Base-by-base conservation (phyloP, 2,329 filamentous ascomycete genomes). In the Hypoxylon sp. region DNA sequence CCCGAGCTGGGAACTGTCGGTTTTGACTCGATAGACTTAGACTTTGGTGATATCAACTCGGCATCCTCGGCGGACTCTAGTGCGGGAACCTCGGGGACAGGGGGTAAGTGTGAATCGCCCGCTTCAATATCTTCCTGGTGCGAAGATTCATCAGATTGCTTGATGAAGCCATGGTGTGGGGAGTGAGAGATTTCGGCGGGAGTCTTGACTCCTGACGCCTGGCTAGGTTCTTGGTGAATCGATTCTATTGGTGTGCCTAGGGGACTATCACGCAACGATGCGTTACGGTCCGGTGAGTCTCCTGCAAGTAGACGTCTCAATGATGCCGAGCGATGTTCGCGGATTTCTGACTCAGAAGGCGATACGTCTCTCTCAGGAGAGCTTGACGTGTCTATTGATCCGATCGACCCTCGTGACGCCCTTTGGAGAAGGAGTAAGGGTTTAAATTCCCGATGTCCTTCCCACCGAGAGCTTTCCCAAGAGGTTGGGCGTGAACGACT, bases 401-500 rank as follows among this genome's bases (percentile, higher is more conserved):
- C 47, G 24, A 60, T 72, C 5, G 79, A 75, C 47, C 79, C 79
- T 46, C 83, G 81, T 8, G 83, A 81, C 3, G 82, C 83, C 70
- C 82, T 89, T 78, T 97, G 92, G 5, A 97, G 88, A 22, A 97
- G 89, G 79, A 92, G 95, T 8, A 98, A 82, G 0, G 94, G 94
- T 72, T 92, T 90, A 74, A 94, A 91, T 76, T 96, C 93, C 60
- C 87, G 87, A 17, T 85, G 86, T 70, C 81, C 87, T 50, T 90
- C 88, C 88, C 88, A 90, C 17, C 39, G 87, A 17, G 85, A 86
- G 70, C 81, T 87, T 48, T 90, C 88, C 88, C 88, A 90, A 0
- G 87, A 90, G 11, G 82, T 88, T 11, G 87, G 87, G 4, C 88
- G 83, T 22, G 83, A 75, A 46, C 80, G 76, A 54, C 80, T 78